These are phyloP conservation scores for Podila minutissima DNA, from an alignment of 192 early-diverging fungal species.

Conservation along the genomic window DNA sequence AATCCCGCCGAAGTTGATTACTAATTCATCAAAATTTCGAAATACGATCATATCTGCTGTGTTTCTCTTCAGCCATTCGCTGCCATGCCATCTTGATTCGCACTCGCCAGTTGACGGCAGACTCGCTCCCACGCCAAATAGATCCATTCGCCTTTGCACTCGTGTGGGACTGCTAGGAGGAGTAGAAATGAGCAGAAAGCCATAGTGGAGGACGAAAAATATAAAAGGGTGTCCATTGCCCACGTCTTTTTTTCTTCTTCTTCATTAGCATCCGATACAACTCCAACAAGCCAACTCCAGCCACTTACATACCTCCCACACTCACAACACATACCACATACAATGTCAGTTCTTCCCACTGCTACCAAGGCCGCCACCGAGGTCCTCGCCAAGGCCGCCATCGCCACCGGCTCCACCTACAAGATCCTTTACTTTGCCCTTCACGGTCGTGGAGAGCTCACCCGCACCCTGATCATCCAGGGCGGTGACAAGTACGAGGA, in stretches of 20 bases:
- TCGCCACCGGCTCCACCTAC: constrained; percentile 19
- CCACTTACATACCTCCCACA: neutral
- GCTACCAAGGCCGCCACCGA: neutral
- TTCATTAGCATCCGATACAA: neutral
- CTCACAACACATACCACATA: neutral
- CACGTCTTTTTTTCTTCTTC: constrained; percentile 2
- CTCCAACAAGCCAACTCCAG: constrained; percentile 17
- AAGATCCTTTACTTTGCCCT: constrained; percentile 36
- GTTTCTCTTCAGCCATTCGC: too few species aligned
- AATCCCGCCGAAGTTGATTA: too few species aligned
- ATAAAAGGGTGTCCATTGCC: constrained; percentile 14
- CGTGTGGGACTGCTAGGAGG: neutral
- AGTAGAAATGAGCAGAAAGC: too few species aligned
- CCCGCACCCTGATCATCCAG: constrained; percentile 14
- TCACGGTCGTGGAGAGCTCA: constrained; percentile 39
- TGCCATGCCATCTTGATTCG: neutral
- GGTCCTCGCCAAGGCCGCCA: constrained; percentile 3
- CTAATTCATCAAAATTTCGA: too few species aligned
- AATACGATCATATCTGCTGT: too few species aligned
- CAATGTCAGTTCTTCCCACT: neutral
- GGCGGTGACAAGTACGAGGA: constrained; percentile 28
- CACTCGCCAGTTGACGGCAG: constrained; percentile 25
- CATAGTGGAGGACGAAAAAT: neutral
- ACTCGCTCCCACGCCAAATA: too few species aligned
- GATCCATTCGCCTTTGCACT: neutral